Base-by-base conservation (phyloP, 495 filamentous ascomycete species). In the Rhypophila decipiens region DNA sequence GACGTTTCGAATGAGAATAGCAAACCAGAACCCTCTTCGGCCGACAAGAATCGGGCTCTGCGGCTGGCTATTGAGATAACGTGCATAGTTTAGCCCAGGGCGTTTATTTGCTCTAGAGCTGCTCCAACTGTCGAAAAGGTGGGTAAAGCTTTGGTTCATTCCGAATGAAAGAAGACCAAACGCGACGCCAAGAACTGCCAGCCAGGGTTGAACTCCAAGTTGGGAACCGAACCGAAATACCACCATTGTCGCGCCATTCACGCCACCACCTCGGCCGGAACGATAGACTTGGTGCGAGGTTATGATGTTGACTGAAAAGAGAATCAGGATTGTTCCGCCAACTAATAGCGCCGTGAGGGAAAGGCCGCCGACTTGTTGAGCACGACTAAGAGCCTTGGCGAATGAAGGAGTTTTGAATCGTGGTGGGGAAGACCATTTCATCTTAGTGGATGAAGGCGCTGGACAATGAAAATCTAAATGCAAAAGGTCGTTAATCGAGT, bases 61-160 rank as follows among this genome's bases (percentile, higher is more conserved):
- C 12, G 47, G 47, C 33, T 49, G 47, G 2, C 39, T 35, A 13
- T 49, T 49, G n/a, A 49, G 39, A 37, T 49, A 49, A 3, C 38
- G 38, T 0, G 47, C 15, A 13, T 49, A 49, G 21, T 49, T 29
- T 4, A 49, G 47, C 8, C 47, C 47, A 12, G 24, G 39, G 4
- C 11, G 15, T 2, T n/a, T 8, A 4, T 5, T 12, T 15, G 47
- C 38, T 38, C 19, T n/a, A 13, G 15, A 18, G 15, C 39, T 42
- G n/a, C 47, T 42, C 47, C 39, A 43, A 12, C 34, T n/a, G 19
- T 49, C 39, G 20, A 49, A 49, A 1, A 49, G 0, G 27, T 49
- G 47, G 20, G 15, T 22, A 21, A 42, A 49, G 1, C 27, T 15
- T 20, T 23, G 39, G 5, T 22, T 18, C 12, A 43, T 4, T 5